These are phyloP conservation scores for Cyclotella choctawhatcheeana DNA, from an alignment of 108 stramenopile species.

Conservation along the genomic window DNA sequence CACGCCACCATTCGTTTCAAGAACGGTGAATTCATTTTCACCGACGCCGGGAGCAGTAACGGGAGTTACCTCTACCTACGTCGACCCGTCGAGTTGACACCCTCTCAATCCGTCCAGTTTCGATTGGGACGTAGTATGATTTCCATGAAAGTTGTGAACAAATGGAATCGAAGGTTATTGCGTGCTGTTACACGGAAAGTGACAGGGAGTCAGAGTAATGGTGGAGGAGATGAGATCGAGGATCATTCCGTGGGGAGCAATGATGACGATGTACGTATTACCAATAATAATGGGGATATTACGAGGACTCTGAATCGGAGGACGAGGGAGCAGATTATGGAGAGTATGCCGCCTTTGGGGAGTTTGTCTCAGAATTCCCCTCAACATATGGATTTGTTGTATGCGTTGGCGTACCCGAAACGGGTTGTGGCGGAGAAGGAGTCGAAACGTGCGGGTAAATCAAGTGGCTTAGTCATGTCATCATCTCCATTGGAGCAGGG, in stretches of 20 bases:
- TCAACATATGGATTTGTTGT: slow-evolving; percentile 84
- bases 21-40: slow-evolving; percentile 92
- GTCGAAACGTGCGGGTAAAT: no score
- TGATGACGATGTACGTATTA: slow-evolving; percentile 81
- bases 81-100: slow-evolving; percentile 82
- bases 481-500: no score
- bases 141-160: slow-evolving; percentile 90
- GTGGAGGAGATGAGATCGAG: slow-evolving; percentile 46
- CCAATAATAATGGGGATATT: slow-evolving; percentile 72
- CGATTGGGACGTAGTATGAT: slow-evolving; percentile 88
- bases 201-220: slow-evolving; percentile 22
- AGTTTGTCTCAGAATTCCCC: slow-evolving; percentile 75
- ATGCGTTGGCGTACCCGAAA: slow-evolving; percentile 82
- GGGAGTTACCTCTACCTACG: slow-evolving; percentile 89
- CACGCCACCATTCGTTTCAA: slow-evolving; percentile 90
- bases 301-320: slow-evolving; percentile 66
- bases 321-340: slow-evolving; percentile 83
- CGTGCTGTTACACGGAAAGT: slow-evolving; percentile 78
- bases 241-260: slow-evolving; percentile 85
- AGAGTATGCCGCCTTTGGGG: slow-evolving; percentile 71
- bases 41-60: slow-evolving; percentile 89
- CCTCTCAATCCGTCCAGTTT: slow-evolving; percentile 83
- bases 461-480: no score
- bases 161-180: slow-evolving; percentile 83
- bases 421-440: slow-evolving; percentile 21